phyloP scores from a whole-genome alignment of 2,329 filamentous ascomycete species.

The Coleophoma cylindrospora region DNA sequence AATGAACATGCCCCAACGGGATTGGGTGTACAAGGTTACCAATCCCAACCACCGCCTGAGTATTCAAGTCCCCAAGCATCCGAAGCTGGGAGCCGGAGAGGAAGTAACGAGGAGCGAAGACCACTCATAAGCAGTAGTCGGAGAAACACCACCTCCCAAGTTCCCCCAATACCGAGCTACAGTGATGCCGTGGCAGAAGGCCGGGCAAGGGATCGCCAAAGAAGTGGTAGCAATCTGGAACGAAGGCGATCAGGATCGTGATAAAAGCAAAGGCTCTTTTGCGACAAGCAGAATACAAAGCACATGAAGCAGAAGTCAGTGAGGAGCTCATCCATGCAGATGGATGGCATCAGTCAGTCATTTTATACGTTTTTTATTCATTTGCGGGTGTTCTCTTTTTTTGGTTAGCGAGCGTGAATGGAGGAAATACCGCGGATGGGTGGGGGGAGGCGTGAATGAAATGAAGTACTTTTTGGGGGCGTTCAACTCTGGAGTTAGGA shows the following conservation, averaged over 20 bases:
- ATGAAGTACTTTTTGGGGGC: no score
- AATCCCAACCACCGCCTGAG: conserved; percentile 64
- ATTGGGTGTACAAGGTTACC: conserved; percentile 21
- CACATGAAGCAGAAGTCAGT: no score
- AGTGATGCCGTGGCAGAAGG: conserved; percentile 25
- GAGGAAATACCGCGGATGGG: no score
- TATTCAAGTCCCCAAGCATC: conserved; percentile 64
- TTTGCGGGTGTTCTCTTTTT: no score
- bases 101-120: conserved; percentile 47
- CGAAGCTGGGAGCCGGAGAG: conserved; percentile 46
- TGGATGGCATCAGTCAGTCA: no score
- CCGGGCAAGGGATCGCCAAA: conserved; percentile 14
- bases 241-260: not conserved
- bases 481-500: no score
- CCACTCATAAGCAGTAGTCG: conserved; percentile 37
- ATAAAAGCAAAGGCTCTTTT: not conserved
- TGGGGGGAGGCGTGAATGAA: no score
- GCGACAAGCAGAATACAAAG: not conserved
- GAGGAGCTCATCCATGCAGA: no score
- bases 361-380: no score
- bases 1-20: conserved; percentile 11
- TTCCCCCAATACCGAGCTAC: conserved; percentile 29
- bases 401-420: no score
- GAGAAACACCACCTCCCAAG: conserved; percentile 15
- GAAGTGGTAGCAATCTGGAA: not conserved